A percentile compares a stretch with the other conserved stretches of the same genome.
phyloP scores from a whole-genome alignment of 2,329 filamentous ascomycete species.

The Phaeosphaeria sp. region DNA sequence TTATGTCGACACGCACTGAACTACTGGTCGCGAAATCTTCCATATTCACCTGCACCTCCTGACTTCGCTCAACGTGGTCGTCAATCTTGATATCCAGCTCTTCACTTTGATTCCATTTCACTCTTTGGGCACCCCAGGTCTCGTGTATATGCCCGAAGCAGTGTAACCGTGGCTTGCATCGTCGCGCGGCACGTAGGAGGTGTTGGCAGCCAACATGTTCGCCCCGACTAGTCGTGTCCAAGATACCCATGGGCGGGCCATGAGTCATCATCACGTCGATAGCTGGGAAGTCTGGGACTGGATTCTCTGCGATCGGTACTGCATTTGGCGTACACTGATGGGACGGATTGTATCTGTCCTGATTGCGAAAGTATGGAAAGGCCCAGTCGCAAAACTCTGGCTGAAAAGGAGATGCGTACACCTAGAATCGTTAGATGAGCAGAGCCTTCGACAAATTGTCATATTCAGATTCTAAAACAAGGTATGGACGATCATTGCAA shows the following conservation, averaged over 20 bases:
- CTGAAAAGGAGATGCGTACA: slow-evolving; percentile 63
- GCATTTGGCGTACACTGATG: slow-evolving; percentile 34
- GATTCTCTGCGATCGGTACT: slow-evolving; percentile 42
- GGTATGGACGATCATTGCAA: neutral
- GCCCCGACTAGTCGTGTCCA: slow-evolving; percentile 52
- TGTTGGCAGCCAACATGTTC: slow-evolving; percentile 62
- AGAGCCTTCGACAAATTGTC: too few species aligned
- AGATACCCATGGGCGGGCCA: slow-evolving; percentile 61
- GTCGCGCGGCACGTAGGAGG: slow-evolving; percentile 58
- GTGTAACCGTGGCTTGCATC: slow-evolving; percentile 62
- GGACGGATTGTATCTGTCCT: slow-evolving; percentile 61
- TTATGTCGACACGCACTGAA: slow-evolving; percentile 41
- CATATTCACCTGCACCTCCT: slow-evolving; percentile 25
- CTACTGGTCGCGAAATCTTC: slow-evolving; percentile 26
- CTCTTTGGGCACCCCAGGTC: slow-evolving; percentile 49
- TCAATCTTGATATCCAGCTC: slow-evolving; percentile 24
- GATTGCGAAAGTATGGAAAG: slow-evolving; percentile 59
- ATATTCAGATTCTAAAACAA: too few species aligned
- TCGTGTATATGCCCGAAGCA: slow-evolving; percentile 71
- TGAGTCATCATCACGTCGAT: slow-evolving; percentile 68
- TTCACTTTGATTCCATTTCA: slow-evolving; percentile 46
- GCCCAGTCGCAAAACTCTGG: slow-evolving; percentile 64
- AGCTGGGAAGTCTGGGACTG: slow-evolving; percentile 53
- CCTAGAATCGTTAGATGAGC: slow-evolving; percentile 25
- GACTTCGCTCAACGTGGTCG: slow-evolving; percentile 23